Evolutionary conservation across 441 rosid species (phyloP), one percentile per base, ranked within the genome.

Genomic region (Corymbia calophylla): DNA sequence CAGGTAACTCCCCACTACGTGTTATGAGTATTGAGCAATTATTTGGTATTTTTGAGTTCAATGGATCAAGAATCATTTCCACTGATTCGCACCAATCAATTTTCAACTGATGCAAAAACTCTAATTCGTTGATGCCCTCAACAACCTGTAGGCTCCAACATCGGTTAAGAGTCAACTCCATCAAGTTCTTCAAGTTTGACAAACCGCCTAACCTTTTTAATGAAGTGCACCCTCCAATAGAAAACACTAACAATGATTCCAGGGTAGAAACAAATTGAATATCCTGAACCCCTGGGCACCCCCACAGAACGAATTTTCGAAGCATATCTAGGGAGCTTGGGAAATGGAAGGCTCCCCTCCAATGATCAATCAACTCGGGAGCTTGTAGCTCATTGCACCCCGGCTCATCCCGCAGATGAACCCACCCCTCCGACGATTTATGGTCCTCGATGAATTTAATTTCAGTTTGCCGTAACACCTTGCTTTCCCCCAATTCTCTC

Each of bases 131-230:
- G 15, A 31, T 16, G 10, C 77, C 77, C 39, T 66, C 77, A 39
- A 66, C 21, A 17, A 66, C 77, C 77, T 16, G 77, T 9, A 66
- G 6, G 39, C 77, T 66, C 73, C 4, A 0, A 10, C 73, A n/a
- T 0, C 2, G 9, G 0, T 3, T 8, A 64, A 64, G 17, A 15
- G 5, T 15, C 4, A 64, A 64, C 8, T 17, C 1, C 73, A 14
- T 16, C 39, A 64, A 64, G 31, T 64, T 1, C 10, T n/a, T n/a
- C 39, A n/a, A n/a, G 39, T 31, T n/a, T 66, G 73, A 66, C 39
- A 66, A 66, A 8, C 21, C 21, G 21, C 21, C 39, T 8, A 66
- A 66, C 3, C 21, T 31, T 66, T 31, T 66, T 8, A 66, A 14
- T 15, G 35, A 66, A 31, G 19, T n/a, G 73, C 73, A 66, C 9